Conservation (phyloP, 352 stramenopile species). For the Phytophthora crassamura region DNA sequence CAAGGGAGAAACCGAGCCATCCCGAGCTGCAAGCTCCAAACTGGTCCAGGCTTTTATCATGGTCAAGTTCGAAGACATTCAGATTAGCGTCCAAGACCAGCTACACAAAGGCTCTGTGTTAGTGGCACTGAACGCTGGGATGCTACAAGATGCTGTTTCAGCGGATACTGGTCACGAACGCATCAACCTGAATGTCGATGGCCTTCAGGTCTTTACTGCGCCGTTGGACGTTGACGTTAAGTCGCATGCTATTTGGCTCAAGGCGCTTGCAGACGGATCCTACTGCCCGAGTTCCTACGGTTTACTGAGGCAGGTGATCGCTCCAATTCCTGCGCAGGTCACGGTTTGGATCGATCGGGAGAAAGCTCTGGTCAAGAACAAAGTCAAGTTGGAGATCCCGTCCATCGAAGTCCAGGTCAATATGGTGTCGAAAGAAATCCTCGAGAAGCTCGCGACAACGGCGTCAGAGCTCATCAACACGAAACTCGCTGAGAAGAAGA, state of each 20-base stretch:
- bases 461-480: slow-evolving; percentile 42
- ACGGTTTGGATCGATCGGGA: slow-evolving; percentile 64
- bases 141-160: slow-evolving; percentile 62
- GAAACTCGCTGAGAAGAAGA: slow-evolving; percentile 55
- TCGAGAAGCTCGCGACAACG: slow-evolving; percentile 57
- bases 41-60: slow-evolving; percentile 68
- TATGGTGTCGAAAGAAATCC: slow-evolving; percentile 63
- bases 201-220: slow-evolving; percentile 70
- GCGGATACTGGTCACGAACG: slow-evolving; percentile 55
- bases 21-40: slow-evolving; percentile 14
- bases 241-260: slow-evolving; percentile 72
- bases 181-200: slow-evolving; percentile 67
- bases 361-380: slow-evolving; percentile 42
- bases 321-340: slow-evolving; percentile 62
- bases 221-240: slow-evolving; percentile 79
- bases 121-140: slow-evolving; percentile 66
- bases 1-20: slow-evolving; percentile 9
- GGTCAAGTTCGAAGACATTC: slow-evolving; percentile 81
- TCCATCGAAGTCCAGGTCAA: slow-evolving; percentile 59
- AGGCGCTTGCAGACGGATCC: slow-evolving; percentile 56
- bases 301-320: slow-evolving; percentile 70
- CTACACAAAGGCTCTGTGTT: slow-evolving; percentile 74
- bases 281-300: slow-evolving; percentile 71
- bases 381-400: slow-evolving; percentile 65
- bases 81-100: slow-evolving; percentile 78